phyloP scores from a whole-genome alignment of 345 rosid genomes.

The Eucalyptus caleyi region DNA sequence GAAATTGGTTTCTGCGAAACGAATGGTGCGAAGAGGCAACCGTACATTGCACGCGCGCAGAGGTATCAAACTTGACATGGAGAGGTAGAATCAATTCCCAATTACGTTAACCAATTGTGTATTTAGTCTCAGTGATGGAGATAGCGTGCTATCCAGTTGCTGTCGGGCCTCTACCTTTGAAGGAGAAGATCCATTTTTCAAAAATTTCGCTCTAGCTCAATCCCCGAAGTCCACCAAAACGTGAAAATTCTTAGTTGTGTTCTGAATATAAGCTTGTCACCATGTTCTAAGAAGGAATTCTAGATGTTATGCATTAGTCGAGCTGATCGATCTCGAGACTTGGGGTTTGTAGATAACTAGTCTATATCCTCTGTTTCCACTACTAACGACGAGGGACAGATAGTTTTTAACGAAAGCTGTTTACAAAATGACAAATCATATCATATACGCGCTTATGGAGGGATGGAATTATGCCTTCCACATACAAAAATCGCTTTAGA shows the following conservation, averaged over 20 bases:
- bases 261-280: background rate
- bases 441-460: rapidly evolving
- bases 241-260: background rate
- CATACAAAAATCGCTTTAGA: background rate
- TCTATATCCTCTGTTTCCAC: background rate
- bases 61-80: background rate
- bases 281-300: background rate
- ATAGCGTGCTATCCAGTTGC: background rate
- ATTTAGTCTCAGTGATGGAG: background rate
- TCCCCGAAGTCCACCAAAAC: background rate
- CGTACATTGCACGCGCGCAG: background rate
- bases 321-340: background rate
- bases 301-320: background rate
- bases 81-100: background rate
- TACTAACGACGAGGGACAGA: background rate
- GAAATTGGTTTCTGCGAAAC: rapidly evolving
- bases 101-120: background rate
- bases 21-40: rapidly evolving
- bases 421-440: background rate
- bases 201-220: background rate
- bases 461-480: background rate
- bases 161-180: background rate
- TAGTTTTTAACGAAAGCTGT: background rate
- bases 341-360: background rate
- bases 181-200: background rate